phyloP scores from a whole-genome alignment of 108 stramenopile species.

The Thalassiosira profunda region DNA sequence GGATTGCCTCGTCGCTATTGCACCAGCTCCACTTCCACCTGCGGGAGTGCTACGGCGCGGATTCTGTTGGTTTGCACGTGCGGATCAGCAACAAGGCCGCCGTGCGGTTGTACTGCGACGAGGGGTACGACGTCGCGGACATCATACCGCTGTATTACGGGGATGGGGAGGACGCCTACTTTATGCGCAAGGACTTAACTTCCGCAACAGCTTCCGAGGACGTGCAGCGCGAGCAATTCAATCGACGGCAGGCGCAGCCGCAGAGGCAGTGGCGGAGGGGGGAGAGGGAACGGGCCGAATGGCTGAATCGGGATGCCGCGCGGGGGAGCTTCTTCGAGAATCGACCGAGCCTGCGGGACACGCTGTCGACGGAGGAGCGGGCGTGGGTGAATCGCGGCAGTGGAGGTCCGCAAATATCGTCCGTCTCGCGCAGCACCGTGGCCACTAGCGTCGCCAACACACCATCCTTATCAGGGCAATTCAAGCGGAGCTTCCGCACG shows the following conservation, averaged over 20 bases:
- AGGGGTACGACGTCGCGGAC: constrained; percentile 74
- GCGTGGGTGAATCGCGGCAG: constrained; percentile 13
- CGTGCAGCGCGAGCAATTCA: background rate
- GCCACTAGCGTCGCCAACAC: background rate
- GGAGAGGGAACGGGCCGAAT: constrained; percentile 15
- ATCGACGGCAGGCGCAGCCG: background rate
- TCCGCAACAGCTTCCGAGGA: background rate
- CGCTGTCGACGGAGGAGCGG: constrained; percentile 20
- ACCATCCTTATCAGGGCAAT: constrained; percentile 15
- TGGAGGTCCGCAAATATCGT: background rate
- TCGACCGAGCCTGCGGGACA: constrained; percentile 21
- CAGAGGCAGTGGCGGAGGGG: background rate
- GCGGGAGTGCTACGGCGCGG: constrained; percentile 47
- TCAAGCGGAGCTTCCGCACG: constrained; percentile 29
- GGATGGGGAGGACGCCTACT: constrained; percentile 94
- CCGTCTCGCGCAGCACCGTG: too few species aligned
- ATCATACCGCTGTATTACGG: constrained; percentile 86
- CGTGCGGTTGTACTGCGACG: constrained; percentile 63
- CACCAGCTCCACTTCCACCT: constrained; percentile 85
- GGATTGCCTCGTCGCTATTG: constrained; percentile 77
- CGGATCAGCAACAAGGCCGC: constrained; percentile 79
- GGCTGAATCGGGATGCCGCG: constrained; percentile 24
- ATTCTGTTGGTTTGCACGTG: constrained; percentile 81
- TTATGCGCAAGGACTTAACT: constrained; percentile 76
- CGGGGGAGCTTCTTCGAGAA: constrained; percentile 31